Percentiles rank a stretch among this genome's conserved stretches.
Conservation (phyloP, 768 basidiomycete species). For the Boletus rubropictus region DNA sequence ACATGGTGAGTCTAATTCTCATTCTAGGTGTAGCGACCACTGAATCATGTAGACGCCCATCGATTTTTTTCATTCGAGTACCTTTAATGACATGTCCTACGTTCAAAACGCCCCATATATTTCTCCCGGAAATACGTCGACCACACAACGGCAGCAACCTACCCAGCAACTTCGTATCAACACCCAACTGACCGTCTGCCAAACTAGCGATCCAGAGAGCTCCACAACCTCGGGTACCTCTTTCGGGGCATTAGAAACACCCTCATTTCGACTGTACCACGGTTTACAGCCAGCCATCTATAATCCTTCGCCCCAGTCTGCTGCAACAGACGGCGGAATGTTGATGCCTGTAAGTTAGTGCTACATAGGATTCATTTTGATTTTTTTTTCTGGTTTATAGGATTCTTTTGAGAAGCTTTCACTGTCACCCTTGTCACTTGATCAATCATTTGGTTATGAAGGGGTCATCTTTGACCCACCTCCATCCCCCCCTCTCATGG, state of each 20-base stretch:
- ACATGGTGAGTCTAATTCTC: conserved; percentile 11
- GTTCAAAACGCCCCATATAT: not conserved
- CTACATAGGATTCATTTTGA: not conserved
- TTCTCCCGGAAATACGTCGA: not conserved
- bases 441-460: conserved; percentile 1
- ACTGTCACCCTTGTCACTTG: conserved; percentile 14
- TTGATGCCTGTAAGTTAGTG: conserved; percentile 10
- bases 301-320: conserved; percentile 10
- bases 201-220: conserved; percentile 6
- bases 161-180: conserved; percentile 16
- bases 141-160: conserved; percentile 5
- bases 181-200: conserved; percentile 12
- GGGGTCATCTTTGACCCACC: not conserved
- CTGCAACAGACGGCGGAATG: not conserved
- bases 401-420: conserved; percentile 2
- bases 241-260: conserved; percentile 7
- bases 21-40: not conserved
- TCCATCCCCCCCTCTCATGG: not conserved
- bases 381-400: conserved; percentile 8
- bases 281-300: conserved; percentile 1
- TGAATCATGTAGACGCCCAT: conserved; percentile 8
- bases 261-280: not conserved
- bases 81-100: not conserved
- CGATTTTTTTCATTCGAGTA: not conserved
- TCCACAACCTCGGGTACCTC: conserved; percentile 18